Evolutionary conservation across 2,329 filamentous ascomycete species (phyloP), one percentile per base, ranked within the genome.

Genomic region (Botrytis pseudocinerea): DNA sequence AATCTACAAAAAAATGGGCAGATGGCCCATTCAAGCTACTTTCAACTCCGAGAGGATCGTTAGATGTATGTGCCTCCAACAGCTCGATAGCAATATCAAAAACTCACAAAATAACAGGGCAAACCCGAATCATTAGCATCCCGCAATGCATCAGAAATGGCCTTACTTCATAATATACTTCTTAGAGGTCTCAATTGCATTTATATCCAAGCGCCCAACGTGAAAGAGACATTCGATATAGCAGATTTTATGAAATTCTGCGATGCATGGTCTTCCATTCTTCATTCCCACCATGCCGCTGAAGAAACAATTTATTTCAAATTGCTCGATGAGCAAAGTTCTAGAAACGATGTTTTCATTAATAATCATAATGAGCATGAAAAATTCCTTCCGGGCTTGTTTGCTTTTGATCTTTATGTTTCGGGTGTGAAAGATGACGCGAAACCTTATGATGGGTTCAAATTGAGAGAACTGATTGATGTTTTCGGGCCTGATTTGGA

Each of bases 301-400:
- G 84, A 85, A 74, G 84, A 85, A 70, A 75, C 71, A 0, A 62
- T 76, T 16, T 78, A 84, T 59, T 85, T 86, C 74, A 83, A 83
- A 0, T 74, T 78, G 0, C 79, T 85, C 18, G 82, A 84, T 72
- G 71, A 76, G 42, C 73, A 83, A 51, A 61, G 60, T 32, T 54
- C 74, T 79, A 4, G 81, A 80, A 2, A 80, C 81, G 35, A 77
- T 77, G 38, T 60, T 20, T 65, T 82, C 82, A 59, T 74, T 80
- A 38, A 59, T 4, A 85, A 84, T 74, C 77, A 85, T 6, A 78
- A 80, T n/a, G 83, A 86, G 72, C 84, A 85, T 75, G 76, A 79
- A 9, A 75, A 77, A 0, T 85, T 86, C 73, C 78, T 82, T 22
- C 77, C 76, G 0, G 83, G 83, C 0, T 72, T 86, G 4, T 76